Evolutionary conservation across 805 yeast genomes (phyloP), one percentile per base, ranked within the genome.

Genomic region (Monosporozyma servazzii): DNA sequence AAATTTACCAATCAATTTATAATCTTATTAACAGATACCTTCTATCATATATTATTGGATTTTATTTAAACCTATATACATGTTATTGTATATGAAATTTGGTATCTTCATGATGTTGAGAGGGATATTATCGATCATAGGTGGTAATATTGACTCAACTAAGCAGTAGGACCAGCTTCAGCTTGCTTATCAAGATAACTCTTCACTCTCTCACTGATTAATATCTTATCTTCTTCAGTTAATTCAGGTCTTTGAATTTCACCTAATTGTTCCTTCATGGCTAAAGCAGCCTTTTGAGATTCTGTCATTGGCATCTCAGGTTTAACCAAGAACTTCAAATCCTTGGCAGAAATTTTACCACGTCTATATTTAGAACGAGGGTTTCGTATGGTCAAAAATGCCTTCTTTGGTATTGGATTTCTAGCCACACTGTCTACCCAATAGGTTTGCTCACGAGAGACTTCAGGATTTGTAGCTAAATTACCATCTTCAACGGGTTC

Each of bases 281-380:
- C 75, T 62, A 79, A 71, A 69, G 75, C 78, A 10, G 81, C 80
- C 70, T 76, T 76, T 73, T 82, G 84, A 36, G 75, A 75, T 45
- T 75, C 80, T 11, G 86, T 74, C 54, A 79, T 68, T 46, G 96
- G 96, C 93, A 88, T 88, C 54, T 74, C 70, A 50, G 95, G 95
- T 17, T 87, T 80, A 17, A 74, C 74, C 60, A 84, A 71, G 57
- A 74, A 78, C 58, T 79, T 77, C 43, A 84, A 76, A 59, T 86
- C 89, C 39, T 75, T 68, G 55, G 76, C 82, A 10, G 82, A 75
- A 54, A 89, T 71, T 59, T 76, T 75, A 56, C 79, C 82, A 70
- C 85, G 77, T 64, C 77, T 81, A 69, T 74, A 77, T 66, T 81
- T 80, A 56, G 90, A 82, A 61, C 81, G 70, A 48, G 88, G 87